Conservation (phyloP, 257 asterid genomes). For the Fraxinus americana region DNA sequence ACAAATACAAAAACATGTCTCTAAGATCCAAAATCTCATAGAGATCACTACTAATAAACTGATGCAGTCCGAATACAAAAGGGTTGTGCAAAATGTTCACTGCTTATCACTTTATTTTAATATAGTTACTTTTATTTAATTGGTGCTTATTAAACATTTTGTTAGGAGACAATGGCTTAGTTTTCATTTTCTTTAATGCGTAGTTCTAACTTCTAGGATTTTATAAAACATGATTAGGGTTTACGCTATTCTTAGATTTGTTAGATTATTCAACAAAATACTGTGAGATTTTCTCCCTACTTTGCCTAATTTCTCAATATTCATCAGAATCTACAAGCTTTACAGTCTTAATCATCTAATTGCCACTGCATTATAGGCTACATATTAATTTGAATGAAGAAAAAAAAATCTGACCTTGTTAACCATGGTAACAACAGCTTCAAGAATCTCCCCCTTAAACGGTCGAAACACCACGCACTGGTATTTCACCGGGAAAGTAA, state of each 20-base stretch:
- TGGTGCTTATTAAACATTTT: slow-evolving; percentile 1
- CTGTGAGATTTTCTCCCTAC: not conserved
- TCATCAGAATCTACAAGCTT: not conserved
- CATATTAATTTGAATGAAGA: not conserved
- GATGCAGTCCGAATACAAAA: not conserved
- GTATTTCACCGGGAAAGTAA: slow-evolving; percentile 84
- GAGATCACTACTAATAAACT: not conserved
- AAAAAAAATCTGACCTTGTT: slow-evolving; percentile 50
- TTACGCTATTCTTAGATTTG: not conserved
- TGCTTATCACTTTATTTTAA: not conserved
- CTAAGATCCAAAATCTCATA: not conserved
- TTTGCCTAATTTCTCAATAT: not conserved
- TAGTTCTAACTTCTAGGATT: not conserved
- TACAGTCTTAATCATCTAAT: not conserved
- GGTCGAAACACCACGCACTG: slow-evolving; percentile 97
- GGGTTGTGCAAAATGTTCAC: not conserved
- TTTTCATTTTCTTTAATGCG: not conserved
- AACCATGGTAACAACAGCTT: slow-evolving; percentile 97
- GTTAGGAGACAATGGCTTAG: not conserved
- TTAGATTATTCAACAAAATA: not conserved
- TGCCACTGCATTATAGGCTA: not conserved
- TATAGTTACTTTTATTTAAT: not conserved
- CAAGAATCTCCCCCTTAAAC: slow-evolving; percentile 85
- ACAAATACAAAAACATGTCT: not conserved
- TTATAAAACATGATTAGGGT: not conserved